Evolutionary conservation across 208 protist genomes (phyloP).

Genomic region (Trypanosoma mega): DNA sequence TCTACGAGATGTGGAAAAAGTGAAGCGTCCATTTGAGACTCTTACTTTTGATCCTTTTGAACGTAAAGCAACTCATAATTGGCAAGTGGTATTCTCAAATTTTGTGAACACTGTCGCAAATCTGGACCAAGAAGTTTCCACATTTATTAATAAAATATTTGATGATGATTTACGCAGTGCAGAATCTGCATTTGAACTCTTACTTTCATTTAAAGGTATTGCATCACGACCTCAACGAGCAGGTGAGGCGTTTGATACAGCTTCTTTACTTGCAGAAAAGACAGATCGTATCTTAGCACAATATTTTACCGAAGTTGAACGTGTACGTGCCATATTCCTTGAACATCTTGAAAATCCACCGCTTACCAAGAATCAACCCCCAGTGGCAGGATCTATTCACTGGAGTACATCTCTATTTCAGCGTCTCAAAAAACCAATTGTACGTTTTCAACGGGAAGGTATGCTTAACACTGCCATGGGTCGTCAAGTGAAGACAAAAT

Average conservation of each 20-base stretch:
- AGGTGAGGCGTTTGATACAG: conserved; percentile 85
- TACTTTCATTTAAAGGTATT: conserved; percentile 97
- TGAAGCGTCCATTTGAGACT: conserved; percentile 94
- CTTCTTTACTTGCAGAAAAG: conserved; percentile 94
- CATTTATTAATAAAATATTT: conserved; percentile 98
- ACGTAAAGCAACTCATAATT: conserved; percentile 86
- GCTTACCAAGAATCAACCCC: conserved; percentile 96
- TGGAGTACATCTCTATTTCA: conserved; percentile 97
- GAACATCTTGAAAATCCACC: conserved; percentile 90
- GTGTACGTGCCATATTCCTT: conserved; percentile 92
- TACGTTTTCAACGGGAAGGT: conserved; percentile 93
- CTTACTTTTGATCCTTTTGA: conserved; percentile 97
- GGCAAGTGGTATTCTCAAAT: conserved; percentile 90
- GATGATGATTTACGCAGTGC: conserved; percentile 96
- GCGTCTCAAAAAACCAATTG: conserved; percentile 96
- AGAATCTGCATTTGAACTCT: conserved; percentile 96
- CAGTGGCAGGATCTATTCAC: conserved; percentile 95
- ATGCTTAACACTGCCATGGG: conserved; percentile 92
- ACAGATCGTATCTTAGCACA: conserved; percentile 94
- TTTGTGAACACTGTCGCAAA: conserved; percentile 92
- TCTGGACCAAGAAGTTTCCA: conserved; percentile 93
- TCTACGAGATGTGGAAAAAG: conserved; percentile 91
- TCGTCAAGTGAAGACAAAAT: conserved; percentile 87
- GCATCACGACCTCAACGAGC: conserved; percentile 72
- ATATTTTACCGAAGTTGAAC: conserved; percentile 93